These are phyloP conservation scores for Thielaviopsis ethacetica DNA, from an alignment of 2,329 filamentous ascomycete species.

Conservation along the genomic window DNA sequence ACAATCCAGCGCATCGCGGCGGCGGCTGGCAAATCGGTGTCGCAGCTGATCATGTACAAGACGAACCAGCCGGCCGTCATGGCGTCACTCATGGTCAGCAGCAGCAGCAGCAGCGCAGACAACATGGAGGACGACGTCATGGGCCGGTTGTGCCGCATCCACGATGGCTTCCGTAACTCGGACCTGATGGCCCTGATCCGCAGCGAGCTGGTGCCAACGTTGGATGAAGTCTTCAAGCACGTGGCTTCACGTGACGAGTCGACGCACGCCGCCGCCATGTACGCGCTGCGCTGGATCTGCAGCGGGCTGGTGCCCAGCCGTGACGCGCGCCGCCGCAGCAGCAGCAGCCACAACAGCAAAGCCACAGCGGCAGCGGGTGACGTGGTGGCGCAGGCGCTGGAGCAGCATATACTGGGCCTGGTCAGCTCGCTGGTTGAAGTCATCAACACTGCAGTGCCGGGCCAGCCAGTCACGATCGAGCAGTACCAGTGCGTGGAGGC, in stretches of 20 bases:
- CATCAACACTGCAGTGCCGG: conserved; percentile 49
- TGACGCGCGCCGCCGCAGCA: conserved; percentile 21
- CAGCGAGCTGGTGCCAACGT: conserved; percentile 57
- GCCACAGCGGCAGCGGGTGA: conserved; percentile 25
- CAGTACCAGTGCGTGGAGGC: conserved; percentile 64
- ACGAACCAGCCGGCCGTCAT: conserved; percentile 41
- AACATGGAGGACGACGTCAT: conserved; percentile 50
- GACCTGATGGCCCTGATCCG: conserved; percentile 54
- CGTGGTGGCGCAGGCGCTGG: conserved; percentile 57
- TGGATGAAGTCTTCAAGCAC: conserved; percentile 67
- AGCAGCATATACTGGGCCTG: conserved; percentile 70
- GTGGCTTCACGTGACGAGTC: conserved; percentile 51
- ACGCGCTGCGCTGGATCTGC: conserved; percentile 32
- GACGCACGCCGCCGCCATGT: conserved; percentile 30
- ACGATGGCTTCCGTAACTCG: conserved; percentile 50
- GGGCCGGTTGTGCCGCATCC: conserved; percentile 50
- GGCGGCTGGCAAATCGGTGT: conserved; percentile 53
- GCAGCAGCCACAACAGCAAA: no score
- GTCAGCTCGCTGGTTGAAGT: conserved; percentile 67
- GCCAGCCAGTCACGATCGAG: conserved; percentile 43
- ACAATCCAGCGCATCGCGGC: conserved; percentile 68
- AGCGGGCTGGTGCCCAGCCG: conserved; percentile 22
- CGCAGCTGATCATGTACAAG: conserved; percentile 36
- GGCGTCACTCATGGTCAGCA: conserved; percentile 42
- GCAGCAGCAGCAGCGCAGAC: conserved; percentile 32